Conservation (phyloP, 192 early-diverging fungal genomes). For the Entomortierella lignicola region DNA sequence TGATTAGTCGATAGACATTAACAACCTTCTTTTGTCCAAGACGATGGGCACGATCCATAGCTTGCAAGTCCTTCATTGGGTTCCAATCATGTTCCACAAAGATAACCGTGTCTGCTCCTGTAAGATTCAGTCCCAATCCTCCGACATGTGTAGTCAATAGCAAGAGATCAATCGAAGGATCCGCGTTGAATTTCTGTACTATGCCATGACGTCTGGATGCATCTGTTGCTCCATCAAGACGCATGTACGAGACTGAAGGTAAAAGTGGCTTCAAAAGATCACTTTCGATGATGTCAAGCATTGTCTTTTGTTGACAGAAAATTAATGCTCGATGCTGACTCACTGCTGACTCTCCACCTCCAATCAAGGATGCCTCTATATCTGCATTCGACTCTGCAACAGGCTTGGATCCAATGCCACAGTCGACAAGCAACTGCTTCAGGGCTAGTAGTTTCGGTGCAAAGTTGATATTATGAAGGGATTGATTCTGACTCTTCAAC, state of each 20-base stretch:
- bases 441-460: conserved; percentile 95
- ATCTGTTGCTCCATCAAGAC: conserved; percentile 94
- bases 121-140: conserved; percentile 96
- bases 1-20: conserved; percentile 98
- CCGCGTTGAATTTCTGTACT: conserved; percentile 94
- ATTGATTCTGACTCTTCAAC: conserved; percentile 66
- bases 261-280: conserved; percentile 86
- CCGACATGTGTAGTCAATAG: conserved; percentile 97
- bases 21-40: conserved; percentile 98
- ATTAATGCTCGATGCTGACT: conserved; percentile 94
- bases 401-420: conserved; percentile 88
- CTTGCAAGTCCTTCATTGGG: conserved; percentile 98
- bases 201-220: conserved; percentile 86
- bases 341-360: conserved; percentile 59
- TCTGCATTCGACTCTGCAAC: conserved; percentile 61
- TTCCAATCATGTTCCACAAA: conserved; percentile 99
- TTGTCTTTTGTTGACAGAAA: conserved; percentile 95
- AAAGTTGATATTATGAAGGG: conserved; percentile 76
- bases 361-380: conserved; percentile 55
- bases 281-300: conserved; percentile 97
- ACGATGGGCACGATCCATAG: conserved; percentile 99
- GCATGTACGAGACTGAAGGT: conserved; percentile 92
- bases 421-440: conserved; percentile 91
- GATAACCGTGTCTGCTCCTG: conserved; percentile 99
- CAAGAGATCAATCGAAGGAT: conserved; percentile 95